phyloP scores from a whole-genome alignment of 306 rosid genomes.

The Gastrolobium villosum region DNA sequence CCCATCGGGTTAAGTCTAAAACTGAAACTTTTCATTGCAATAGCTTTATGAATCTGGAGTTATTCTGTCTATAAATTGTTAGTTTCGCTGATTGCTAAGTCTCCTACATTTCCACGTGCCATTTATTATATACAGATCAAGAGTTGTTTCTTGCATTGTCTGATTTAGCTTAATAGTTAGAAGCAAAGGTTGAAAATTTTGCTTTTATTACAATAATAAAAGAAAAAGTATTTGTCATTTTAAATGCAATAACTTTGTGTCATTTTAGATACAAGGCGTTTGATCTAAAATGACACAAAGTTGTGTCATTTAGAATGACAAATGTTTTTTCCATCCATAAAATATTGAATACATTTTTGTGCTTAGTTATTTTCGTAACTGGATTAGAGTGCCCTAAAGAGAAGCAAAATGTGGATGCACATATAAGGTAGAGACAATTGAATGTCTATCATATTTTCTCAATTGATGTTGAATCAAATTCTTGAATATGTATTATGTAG shows the following conservation, averaged over 20 bases:
- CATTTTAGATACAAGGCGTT: too few species aligned
- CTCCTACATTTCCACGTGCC: background rate
- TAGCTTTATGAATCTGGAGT: background rate
- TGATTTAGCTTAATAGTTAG: background rate
- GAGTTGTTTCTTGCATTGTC: background rate
- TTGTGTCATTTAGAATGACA: too few species aligned
- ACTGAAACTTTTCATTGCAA: background rate
- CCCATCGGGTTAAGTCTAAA: background rate
- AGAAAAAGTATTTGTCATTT: too few species aligned
- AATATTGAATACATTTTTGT: background rate
- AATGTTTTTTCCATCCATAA: background rate
- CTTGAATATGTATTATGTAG: constrained; percentile 49
- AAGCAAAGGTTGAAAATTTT: background rate
- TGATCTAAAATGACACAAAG: too few species aligned
- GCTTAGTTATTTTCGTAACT: background rate
- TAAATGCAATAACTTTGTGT: too few species aligned
- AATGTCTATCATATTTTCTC: constrained; percentile 18
- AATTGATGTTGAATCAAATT: constrained; percentile 23
- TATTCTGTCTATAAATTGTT: background rate
- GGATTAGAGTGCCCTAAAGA: background rate
- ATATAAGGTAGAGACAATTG: background rate
- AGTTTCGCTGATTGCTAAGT: background rate
- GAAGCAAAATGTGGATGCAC: background rate
- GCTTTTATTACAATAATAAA: background rate
- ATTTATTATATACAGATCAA: background rate